Conservation (phyloP, 2,329 filamentous ascomycete species). For the Didymella exigua region DNA sequence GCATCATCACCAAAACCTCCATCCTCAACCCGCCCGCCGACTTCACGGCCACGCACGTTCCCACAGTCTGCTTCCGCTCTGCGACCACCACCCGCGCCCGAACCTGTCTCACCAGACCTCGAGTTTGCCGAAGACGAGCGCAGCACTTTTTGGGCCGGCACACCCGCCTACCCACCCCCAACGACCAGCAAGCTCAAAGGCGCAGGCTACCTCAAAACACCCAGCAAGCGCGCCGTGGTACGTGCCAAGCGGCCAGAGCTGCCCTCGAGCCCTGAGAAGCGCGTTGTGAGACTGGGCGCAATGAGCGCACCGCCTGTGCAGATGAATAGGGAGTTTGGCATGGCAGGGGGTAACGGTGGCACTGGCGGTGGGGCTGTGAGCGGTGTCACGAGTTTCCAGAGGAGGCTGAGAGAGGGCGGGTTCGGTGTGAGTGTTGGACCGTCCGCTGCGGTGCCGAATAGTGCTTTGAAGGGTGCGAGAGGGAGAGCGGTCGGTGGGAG, state of each 20-base stretch:
- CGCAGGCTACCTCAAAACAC: slow-evolving; percentile 54
- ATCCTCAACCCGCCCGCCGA: slow-evolving; percentile 2
- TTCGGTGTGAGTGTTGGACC: slow-evolving; percentile 23
- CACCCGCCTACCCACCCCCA: slow-evolving; percentile 25
- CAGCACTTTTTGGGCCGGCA: slow-evolving; percentile 38
- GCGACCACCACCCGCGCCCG: slow-evolving; percentile 7
- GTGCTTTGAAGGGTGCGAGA: slow-evolving; percentile 17
- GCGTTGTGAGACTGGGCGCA: slow-evolving; percentile 16
- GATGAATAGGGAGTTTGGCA: not conserved
- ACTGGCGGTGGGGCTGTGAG: slow-evolving; percentile 2
- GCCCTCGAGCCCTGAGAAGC: slow-evolving; percentile 34
- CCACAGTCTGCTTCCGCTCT: not conserved
- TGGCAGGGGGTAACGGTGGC: slow-evolving; percentile 10
- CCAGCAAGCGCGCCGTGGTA: slow-evolving; percentile 49
- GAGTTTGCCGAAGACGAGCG: slow-evolving; percentile 13
- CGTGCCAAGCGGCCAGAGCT: slow-evolving; percentile 41
- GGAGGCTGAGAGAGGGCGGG: slow-evolving; percentile 39
- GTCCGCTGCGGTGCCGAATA: not conserved
- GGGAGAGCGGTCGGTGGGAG: slow-evolving; percentile 18
- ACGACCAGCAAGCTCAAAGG: slow-evolving; percentile 18
- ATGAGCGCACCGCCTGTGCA: slow-evolving; percentile 41
- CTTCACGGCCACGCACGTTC: not conserved
- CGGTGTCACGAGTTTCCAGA: slow-evolving; percentile 42
- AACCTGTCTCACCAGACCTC: slow-evolving; percentile 9
- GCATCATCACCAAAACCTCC: slow-evolving; percentile 16